Conservation (phyloP, 495 filamentous ascomycete species). For the Penicillium verhagenii region DNA sequence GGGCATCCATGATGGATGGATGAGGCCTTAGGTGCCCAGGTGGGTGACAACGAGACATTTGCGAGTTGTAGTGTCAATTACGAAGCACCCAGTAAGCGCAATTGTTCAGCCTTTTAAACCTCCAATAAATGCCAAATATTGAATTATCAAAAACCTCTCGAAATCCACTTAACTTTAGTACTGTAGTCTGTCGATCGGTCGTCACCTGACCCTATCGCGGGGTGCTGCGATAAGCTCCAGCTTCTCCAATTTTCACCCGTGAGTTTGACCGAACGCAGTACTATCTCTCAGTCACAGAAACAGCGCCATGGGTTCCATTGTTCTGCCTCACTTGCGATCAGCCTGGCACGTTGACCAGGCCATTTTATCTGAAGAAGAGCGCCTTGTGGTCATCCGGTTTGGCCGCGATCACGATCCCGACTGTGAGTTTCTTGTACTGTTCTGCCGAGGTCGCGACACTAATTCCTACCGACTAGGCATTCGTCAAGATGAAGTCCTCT, state of each 20-base stretch:
- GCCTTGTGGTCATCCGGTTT: constrained; percentile 93
- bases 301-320: constrained; percentile 77
- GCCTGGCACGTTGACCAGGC: constrained; percentile 98
- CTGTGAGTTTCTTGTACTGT: constrained; percentile 27
- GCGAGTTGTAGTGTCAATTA: too few relatives aligned
- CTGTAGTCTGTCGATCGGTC: neutral
- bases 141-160: neutral
- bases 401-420: constrained; percentile 76
- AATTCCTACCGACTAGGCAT: constrained; percentile 54
- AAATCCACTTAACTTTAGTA: too few relatives aligned
- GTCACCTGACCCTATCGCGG: constrained; percentile 27
- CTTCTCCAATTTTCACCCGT: constrained; percentile 1
- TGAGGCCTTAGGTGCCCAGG: too few relatives aligned
- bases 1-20: too few relatives aligned
- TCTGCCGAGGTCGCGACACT: constrained; percentile 6
- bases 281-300: constrained; percentile 6
- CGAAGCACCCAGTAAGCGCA: too few relatives aligned
- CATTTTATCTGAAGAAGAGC: constrained; percentile 89
- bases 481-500: constrained; percentile 92
- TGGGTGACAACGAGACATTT: too few relatives aligned
- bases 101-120: too few relatives aligned
- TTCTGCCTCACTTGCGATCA: constrained; percentile 86
- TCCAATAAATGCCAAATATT: too few relatives aligned
- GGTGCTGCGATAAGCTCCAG: constrained; percentile 23
- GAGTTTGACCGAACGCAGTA: too few relatives aligned